These are phyloP conservation scores for Phyllostachys edulis DNA, from an alignment of 176 grass and related monocot genomes.

Conservation along the genomic window DNA sequence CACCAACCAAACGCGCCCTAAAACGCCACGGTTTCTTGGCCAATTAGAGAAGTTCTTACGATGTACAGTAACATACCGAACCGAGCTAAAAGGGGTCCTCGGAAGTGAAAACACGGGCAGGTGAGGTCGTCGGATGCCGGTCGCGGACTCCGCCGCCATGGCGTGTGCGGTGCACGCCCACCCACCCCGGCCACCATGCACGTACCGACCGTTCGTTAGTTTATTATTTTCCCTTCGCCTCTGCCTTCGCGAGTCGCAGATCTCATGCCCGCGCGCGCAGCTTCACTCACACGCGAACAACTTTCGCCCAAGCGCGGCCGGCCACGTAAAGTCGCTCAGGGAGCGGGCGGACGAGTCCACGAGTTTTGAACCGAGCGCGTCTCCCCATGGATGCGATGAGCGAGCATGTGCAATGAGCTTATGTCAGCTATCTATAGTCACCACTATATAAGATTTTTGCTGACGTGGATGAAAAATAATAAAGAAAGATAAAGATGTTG, in stretches of 20 bases:
- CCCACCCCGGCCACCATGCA: neutral
- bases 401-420: no score
- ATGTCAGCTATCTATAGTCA: no score
- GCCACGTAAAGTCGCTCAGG: neutral
- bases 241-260: conserved; percentile 21
- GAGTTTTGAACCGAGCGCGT: conserved; percentile 10
- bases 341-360: neutral
- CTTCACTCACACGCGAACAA: conserved; percentile 35
- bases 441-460: no score
- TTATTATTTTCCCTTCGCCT: neutral
- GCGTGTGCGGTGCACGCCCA: neutral
- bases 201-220: neutral
- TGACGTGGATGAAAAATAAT: no score
- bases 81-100: conserved; percentile 1
- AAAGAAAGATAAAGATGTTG: no score
- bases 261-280: conserved; percentile 15
- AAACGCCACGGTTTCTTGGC: neutral
- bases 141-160: neutral
- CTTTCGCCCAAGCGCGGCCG: neutral
- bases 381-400: neutral
- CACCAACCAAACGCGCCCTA: no score
- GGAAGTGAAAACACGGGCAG: neutral
- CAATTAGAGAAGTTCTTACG: neutral
- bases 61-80: neutral
- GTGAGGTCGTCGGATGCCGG: neutral